Evolutionary conservation across 257 asterid genomes (phyloP).

Genomic region (Plantago ovata): DNA sequence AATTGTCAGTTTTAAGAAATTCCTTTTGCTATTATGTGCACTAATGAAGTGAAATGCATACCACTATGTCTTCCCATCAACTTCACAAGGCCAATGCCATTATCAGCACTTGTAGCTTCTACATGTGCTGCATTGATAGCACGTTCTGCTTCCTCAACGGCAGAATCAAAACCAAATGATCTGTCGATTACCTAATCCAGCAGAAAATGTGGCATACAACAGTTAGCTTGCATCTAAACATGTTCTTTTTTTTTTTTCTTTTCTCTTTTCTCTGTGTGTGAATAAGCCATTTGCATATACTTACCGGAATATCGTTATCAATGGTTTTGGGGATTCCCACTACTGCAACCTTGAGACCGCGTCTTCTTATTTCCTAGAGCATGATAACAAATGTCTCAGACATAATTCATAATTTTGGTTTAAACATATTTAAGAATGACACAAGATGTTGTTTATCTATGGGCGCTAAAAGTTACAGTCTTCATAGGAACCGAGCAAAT

Average conservation of each 20-base stretch:
- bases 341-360: conserved; percentile 82
- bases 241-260: background rate
- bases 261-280: too few species aligned
- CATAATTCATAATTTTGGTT: background rate
- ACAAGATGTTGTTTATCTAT: background rate
- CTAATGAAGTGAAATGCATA: conserved; percentile 17
- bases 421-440: background rate
- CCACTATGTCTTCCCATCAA: conserved; percentile 92
- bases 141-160: conserved; percentile 98
- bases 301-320: conserved; percentile 93
- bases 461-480: background rate
- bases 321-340: conserved; percentile 89
- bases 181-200: conserved; percentile 70
- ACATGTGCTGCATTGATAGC: conserved; percentile 97
- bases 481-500: conserved; percentile 6
- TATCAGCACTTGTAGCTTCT: conserved; percentile 89
- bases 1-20: background rate
- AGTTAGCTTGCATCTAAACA: background rate
- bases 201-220: background rate
- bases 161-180: conserved; percentile 91
- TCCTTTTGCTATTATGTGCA: background rate
- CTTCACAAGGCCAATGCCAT: conserved; percentile 89
- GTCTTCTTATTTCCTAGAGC: conserved; percentile 69
- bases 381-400: conserved; percentile 2
- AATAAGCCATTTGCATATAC: background rate